Evolutionary conservation across 2,329 filamentous ascomycete genomes (phyloP), one percentile per base, ranked within the genome.

Genomic region (Drechmeria coniospora): DNA sequence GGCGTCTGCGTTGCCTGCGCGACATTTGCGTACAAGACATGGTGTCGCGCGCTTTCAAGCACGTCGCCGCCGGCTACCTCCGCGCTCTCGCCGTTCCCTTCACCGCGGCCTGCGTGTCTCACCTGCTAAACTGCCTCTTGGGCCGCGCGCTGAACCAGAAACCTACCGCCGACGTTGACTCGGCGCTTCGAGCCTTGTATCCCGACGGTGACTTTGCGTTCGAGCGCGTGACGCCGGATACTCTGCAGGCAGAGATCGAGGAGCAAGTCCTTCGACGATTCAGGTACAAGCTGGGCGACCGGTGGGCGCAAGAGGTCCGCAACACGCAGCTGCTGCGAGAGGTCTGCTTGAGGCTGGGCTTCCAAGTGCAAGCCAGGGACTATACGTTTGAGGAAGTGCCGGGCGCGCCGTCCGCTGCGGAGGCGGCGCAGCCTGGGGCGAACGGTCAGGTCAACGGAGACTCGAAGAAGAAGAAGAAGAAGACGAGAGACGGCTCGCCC

Each of bases 11-110:
- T 41, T 84, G 84, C 35, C 63, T 98, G 42, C 74, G 71, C 37
- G 70, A 74, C 31, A 69, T 98, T 21, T 70, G 79, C 35, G 55
- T 82, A 23, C 87, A 93, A 49, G 90, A 98, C 54, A 95, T 95
- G 79, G 69, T 95, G 38, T 69, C 81, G n/a, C 75, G 90, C 59
- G 75, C 80, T 5, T 94, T 95, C 68, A 98, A 98, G 68, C 87
- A 98, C 54, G 64, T 90, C 36, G 69, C 79, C 32, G 76, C 82
- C 50, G 68, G 68, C 41, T 80, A 92, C 50, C 63, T 98, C 35
- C 76, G 79, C 37, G 72, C 79, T 36, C 57, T 94, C 13, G 82
- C 90, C 14, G 66, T 79, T 36, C 74, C 81, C 10, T 76, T 95
- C 36, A 74, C 78, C n/a, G 68, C 81, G 26, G 63, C 80, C 33